phyloP scores from a whole-genome alignment of 441 rosid genomes.

The Arabidopsis hybrid region DNA sequence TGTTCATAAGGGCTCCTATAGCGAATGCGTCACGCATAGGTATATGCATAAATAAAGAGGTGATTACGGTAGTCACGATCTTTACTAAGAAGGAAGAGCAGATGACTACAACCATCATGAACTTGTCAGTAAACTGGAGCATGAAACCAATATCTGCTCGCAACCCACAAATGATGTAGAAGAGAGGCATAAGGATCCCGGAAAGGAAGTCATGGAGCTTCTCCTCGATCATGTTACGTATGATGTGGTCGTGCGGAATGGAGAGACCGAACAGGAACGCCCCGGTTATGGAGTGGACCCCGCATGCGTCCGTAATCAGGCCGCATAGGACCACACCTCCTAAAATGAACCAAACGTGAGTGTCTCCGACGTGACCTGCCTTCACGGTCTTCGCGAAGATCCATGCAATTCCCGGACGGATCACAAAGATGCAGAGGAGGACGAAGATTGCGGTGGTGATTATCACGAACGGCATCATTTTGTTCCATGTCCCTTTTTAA shows the following conservation, averaged over 20 bases:
- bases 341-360: constrained; percentile 54
- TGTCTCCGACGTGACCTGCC: constrained; percentile 53
- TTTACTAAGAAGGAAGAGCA: constrained; percentile 46
- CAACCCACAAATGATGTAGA: constrained; percentile 57
- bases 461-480: constrained; percentile 31
- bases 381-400: constrained; percentile 42
- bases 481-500: constrained; percentile 35
- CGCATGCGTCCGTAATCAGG: constrained; percentile 55
- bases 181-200: constrained; percentile 62
- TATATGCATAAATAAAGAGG: constrained; percentile 47
- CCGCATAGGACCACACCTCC: constrained; percentile 56
- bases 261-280: constrained; percentile 68
- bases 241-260: constrained; percentile 53
- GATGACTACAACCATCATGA: constrained; percentile 36
- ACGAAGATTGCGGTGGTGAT: constrained; percentile 45
- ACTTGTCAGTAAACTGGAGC: constrained; percentile 18
- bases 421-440: constrained; percentile 40
- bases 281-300: constrained; percentile 62
- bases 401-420: constrained; percentile 59
- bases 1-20: constrained; percentile 67
- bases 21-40: constrained; percentile 55
- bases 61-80: constrained; percentile 45
- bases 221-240: constrained; percentile 50
- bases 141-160: constrained; percentile 38
- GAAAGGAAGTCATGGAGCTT: constrained; percentile 60